Evolutionary conservation across 441 rosid species (phyloP), one percentile per base, ranked within the genome.

Genomic region (Populus hybrid): DNA sequence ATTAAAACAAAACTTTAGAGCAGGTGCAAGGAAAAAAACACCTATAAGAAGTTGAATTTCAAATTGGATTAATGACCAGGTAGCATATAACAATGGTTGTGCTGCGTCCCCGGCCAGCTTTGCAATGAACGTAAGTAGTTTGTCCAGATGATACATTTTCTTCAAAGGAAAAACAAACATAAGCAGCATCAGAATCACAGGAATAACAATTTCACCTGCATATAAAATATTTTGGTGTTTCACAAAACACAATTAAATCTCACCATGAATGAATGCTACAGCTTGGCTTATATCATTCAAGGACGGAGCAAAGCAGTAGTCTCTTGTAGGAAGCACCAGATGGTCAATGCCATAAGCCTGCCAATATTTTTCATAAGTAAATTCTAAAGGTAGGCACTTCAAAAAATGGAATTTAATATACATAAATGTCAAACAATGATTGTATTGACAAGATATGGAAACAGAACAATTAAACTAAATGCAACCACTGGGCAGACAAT

Each of bases 61-160:
- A 11, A 23, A 12, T 32, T 32, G 40, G 24, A 35, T 40, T 46
- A 89, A 91, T 79, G 18, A 93, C 98, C 91, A 95, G 85, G 90
- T 92, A 95, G 83, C 99, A 94, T 59, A 95, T 80, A 75, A 94
- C 99, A 75, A 95, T 71, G 34, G 99, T 95, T 21, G 99, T 95
- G 84, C 98, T 95, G 74, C 99, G 97, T 63, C 99, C 99, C 42
- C 98, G 88, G 69, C 99, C 98, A 35, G 99, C 99, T 86, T 95
- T 95, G 85, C 99, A 94, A 82, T 95, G 99, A 72, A 95, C 97
- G 67, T 94, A 92, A 5, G 98, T 94, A 9, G 92, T 94, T 80
- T 67, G 76, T 76, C 92, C 85, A 63, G 65, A 70, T 53, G 73
- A 81, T 38, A 81, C 90, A 86, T 92, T 94, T 72, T 87, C 99